Evolutionary conservation across 2,329 filamentous ascomycete genomes (phyloP).

Genomic region (Dryadomyces quercus-mongolicae): DNA sequence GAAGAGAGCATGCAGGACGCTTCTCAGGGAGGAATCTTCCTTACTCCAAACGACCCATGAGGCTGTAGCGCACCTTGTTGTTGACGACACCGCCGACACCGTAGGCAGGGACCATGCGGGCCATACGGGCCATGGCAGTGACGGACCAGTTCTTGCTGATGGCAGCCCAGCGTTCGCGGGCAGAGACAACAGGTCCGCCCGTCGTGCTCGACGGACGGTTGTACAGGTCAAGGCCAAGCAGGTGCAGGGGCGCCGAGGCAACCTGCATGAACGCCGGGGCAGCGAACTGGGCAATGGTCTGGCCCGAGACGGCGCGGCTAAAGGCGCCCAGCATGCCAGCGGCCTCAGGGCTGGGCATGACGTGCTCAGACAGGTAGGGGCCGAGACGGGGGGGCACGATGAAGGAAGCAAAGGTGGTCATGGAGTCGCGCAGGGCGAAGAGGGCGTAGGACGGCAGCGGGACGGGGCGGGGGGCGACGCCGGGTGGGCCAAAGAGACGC

Average conservation of each 20-base stretch:
- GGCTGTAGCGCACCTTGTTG: conserved; percentile 49
- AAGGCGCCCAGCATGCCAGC: conserved; percentile 22
- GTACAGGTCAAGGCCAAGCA: conserved; percentile 77
- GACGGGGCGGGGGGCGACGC: conserved; percentile 40
- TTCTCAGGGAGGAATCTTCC: too few species aligned
- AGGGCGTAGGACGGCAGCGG: conserved; percentile 61
- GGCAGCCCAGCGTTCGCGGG: conserved; percentile 49
- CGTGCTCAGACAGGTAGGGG: conserved; percentile 43
- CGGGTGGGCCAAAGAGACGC: conserved; percentile 61
- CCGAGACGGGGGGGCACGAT: conserved; percentile 75
- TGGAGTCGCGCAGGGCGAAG: conserved; percentile 71
- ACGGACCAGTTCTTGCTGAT: conserved; percentile 67
- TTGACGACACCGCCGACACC: conserved; percentile 84
- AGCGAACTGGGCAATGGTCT: conserved; percentile 62
- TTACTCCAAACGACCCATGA: conserved; percentile 51
- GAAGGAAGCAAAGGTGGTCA: conserved; percentile 88
- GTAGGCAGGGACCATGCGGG: conserved; percentile 79
- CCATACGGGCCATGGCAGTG: conserved; percentile 64
- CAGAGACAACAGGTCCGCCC: conserved; percentile 22
- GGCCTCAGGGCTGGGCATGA: not conserved
- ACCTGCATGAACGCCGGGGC: conserved; percentile 72
- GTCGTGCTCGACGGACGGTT: conserved; percentile 41
- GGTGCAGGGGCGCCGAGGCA: conserved; percentile 69
- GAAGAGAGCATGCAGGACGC: not conserved
- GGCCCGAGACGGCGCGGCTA: conserved; percentile 32